These are phyloP conservation scores for Claviceps lovelessii DNA, from an alignment of 2,329 filamentous ascomycete genomes.

Conservation along the genomic window DNA sequence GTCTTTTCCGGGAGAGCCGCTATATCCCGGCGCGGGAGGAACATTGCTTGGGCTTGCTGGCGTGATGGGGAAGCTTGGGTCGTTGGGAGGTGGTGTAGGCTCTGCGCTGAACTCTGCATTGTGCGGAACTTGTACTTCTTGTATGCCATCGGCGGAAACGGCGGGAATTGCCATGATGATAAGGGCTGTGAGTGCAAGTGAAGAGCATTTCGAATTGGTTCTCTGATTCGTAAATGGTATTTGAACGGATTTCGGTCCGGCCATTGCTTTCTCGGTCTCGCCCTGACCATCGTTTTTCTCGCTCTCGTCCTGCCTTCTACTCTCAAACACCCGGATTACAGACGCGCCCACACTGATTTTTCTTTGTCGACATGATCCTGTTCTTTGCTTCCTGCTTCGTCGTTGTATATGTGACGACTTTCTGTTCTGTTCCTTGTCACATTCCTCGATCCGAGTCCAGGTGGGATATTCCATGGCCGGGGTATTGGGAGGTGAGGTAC, in stretches of 20 bases:
- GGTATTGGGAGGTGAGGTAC: neutral
- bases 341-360: neutral
- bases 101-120: neutral
- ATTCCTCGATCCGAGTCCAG: neutral
- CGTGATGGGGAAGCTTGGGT: neutral
- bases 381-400: neutral
- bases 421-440: neutral
- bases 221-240: neutral
- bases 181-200: neutral
- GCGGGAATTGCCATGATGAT: neutral
- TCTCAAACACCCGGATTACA: neutral
- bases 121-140: neutral
- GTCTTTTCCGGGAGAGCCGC: neutral
- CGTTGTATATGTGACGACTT: neutral
- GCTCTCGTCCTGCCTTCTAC: neutral
- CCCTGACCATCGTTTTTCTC: neutral
- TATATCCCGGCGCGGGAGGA: neutral
- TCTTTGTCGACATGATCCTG: neutral
- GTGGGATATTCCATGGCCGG: slow-evolving; percentile 1
- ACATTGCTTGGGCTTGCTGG: neutral
- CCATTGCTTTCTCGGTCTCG: neutral
- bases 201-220: neutral
- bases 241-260: neutral
- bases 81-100: neutral
- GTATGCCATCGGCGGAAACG: slow-evolving; percentile 3